Evolutionary conservation across 1,139 yeast species (phyloP).

Genomic region (Candida sp.): DNA sequence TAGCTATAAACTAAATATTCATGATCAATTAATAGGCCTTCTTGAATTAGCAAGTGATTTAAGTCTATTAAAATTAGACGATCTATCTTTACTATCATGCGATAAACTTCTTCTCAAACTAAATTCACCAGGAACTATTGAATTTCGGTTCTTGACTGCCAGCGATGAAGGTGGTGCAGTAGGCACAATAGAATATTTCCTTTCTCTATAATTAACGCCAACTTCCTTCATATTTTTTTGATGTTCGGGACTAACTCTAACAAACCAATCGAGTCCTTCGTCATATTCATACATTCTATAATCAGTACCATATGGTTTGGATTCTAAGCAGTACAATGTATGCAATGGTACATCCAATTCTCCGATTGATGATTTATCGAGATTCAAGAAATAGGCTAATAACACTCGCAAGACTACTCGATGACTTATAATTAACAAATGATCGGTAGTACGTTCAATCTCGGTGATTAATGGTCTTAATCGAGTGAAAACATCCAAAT

Average conservation of each 20-base stretch:
- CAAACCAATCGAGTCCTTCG: conserved; percentile 76
- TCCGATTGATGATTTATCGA: conserved; percentile 79
- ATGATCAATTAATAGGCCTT: neutral
- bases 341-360: conserved; percentile 92
- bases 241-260: conserved; percentile 65
- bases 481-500: conserved; percentile 87
- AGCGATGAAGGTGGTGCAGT: conserved; percentile 55
- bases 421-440: conserved; percentile 79
- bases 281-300: conserved; percentile 88
- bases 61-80: neutral
- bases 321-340: conserved; percentile 84
- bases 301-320: conserved; percentile 93
- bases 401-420: conserved; percentile 88
- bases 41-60: neutral
- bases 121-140: conserved; percentile 8
- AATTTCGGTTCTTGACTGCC: conserved; percentile 4
- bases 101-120: conserved; percentile 16
- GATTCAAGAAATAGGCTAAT: conserved; percentile 83
- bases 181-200: conserved; percentile 71
- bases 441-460: conserved; percentile 88
- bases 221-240: conserved; percentile 60
- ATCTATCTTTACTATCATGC: neutral
- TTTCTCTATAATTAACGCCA: conserved; percentile 61
- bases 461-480: conserved; percentile 89
- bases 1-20: neutral